Conservation (phyloP, 306 rosid genomes). For the Quercus bicolor region DNA sequence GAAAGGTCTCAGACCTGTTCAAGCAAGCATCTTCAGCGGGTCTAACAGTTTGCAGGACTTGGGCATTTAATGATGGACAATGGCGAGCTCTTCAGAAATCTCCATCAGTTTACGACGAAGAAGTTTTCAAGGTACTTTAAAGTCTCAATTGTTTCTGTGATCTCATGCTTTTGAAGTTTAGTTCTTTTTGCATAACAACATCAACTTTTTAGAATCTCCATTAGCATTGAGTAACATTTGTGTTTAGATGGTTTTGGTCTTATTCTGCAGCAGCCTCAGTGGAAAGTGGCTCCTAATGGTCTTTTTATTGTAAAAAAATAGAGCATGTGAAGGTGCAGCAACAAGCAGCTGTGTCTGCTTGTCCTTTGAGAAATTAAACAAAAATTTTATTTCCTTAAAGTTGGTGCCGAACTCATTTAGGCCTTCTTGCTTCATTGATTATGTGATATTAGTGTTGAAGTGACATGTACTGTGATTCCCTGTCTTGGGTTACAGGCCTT, state of each 20-base stretch:
- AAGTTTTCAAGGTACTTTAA: slow-evolving; percentile 61
- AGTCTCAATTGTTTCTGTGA: background rate
- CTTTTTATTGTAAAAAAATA: too few species aligned
- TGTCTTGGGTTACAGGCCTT: slow-evolving; percentile 49
- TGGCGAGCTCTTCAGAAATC: slow-evolving; percentile 94
- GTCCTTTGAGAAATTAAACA: background rate
- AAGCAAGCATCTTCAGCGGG: slow-evolving; percentile 77
- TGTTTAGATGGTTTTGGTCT: background rate
- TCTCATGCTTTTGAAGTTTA: background rate
- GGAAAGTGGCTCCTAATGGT: background rate
- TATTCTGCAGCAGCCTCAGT: background rate
- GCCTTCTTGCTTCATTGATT: too few species aligned
- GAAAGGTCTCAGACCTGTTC: slow-evolving; percentile 72
- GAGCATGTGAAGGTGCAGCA: background rate
- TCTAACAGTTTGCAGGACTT: slow-evolving; percentile 84
- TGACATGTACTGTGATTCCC: background rate
- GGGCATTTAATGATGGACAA: slow-evolving; percentile 98
- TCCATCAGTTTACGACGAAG: slow-evolving; percentile 76
- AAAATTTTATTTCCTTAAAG: background rate
- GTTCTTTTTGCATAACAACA: background rate
- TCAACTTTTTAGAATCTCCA: background rate
- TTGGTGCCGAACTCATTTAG: background rate
- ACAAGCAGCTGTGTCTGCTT: background rate
- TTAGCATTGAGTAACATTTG: background rate
- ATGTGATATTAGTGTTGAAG: background rate